Evolutionary conservation across 306 rosid genomes (phyloP).

Genomic region (Trifolium dubium): DNA sequence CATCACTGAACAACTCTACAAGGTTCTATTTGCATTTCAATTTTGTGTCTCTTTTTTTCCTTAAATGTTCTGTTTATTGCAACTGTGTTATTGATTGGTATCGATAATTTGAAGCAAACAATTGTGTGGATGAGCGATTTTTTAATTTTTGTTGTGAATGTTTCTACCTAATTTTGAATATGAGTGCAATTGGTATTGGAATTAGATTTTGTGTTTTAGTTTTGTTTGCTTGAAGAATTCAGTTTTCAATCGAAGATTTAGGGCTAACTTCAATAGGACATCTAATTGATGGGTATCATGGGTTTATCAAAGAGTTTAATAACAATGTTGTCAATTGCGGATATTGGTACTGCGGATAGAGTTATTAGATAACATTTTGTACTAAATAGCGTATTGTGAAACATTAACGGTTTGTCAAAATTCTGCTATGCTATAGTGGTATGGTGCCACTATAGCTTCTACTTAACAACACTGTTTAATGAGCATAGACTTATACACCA

Average conservation of each 20-base stretch:
- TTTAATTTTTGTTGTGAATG: background rate
- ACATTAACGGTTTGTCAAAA: too few relatives aligned
- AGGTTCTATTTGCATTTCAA: constrained; percentile 50
- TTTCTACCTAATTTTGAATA: background rate
- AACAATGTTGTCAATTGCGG: too few relatives aligned
- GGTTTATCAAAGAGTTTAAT: background rate
- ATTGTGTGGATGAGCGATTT: too few relatives aligned
- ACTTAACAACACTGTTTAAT: too few relatives aligned
- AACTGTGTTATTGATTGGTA: background rate
- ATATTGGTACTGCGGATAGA: too few relatives aligned
- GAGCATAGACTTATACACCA: too few relatives aligned
- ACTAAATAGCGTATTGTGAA: too few relatives aligned
- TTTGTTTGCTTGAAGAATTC: background rate
- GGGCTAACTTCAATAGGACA: constrained; percentile 7
- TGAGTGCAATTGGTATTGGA: background rate
- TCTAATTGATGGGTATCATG: constrained; percentile 14
- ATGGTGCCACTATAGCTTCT: too few relatives aligned
- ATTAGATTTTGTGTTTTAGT: background rate
- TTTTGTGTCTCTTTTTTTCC: background rate
- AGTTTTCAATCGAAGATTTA: background rate
- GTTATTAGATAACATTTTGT: too few relatives aligned
- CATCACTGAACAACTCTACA: constrained; percentile 87
- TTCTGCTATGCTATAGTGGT: too few relatives aligned
- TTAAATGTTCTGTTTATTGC: background rate
- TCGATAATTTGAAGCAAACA: background rate